Percentiles rank a stretch among this genome's conserved stretches.
These are phyloP conservation scores for Glycine tomentella DNA, from an alignment of 306 rosid genomes.

Conservation along the genomic window DNA sequence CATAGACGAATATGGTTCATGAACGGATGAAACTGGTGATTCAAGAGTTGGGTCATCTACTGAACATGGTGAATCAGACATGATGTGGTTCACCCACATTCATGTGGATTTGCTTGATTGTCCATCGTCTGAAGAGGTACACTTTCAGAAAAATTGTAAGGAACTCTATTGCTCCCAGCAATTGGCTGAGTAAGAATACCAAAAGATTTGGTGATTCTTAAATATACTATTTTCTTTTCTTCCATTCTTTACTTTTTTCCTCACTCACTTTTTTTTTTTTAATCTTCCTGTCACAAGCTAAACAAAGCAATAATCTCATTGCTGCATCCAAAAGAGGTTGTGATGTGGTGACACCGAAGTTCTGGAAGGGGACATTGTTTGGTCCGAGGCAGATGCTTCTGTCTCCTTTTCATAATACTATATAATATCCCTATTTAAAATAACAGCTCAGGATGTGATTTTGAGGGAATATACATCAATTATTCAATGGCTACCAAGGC, in stretches of 20 bases:
- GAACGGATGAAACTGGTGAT: conserved; percentile 61
- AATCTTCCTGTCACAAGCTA: too few relatives aligned
- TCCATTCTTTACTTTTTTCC: too few relatives aligned
- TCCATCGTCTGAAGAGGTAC: conserved; percentile 49
- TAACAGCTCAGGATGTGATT: not conserved
- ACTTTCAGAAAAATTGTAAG: conserved; percentile 52
- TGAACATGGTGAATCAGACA: conserved; percentile 68
- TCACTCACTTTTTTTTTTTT: too few relatives aligned
- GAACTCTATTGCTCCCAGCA: conserved; percentile 45
- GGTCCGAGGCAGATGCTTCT: not conserved
- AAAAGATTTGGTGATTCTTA: too few relatives aligned
- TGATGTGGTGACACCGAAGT: too few relatives aligned
- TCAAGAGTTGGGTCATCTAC: conserved; percentile 57
- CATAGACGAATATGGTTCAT: conserved; percentile 55
- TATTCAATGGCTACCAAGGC: too few relatives aligned
- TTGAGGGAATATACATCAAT: too few relatives aligned
- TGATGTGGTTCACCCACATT: conserved; percentile 73
- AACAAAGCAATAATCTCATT: too few relatives aligned
- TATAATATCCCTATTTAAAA: not conserved
- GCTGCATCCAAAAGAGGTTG: too few relatives aligned
- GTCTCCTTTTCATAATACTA: not conserved
- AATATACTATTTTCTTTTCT: too few relatives aligned
- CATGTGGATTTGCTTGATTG: conserved; percentile 61
- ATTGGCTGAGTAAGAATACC: conserved; percentile 53
- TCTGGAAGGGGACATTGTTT: not conserved